Conservation (phyloP, 345 rosid species). For the Citrus glauca region DNA sequence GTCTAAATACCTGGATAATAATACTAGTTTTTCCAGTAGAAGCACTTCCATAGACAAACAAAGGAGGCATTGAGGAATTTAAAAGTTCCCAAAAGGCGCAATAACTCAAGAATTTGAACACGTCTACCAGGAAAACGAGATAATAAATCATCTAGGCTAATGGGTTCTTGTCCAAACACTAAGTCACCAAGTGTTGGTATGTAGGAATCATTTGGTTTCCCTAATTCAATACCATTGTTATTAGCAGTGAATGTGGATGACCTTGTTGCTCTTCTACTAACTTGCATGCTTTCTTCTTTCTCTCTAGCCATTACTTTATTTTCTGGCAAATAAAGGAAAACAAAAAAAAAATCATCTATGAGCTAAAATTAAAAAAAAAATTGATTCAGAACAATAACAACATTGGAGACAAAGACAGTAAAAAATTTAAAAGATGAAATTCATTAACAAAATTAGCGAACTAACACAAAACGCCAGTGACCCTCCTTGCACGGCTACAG, state of each 20-base stretch:
- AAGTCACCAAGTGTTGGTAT: constrained; percentile 51
- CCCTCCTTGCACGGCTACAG: too few species aligned
- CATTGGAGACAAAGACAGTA: background rate
- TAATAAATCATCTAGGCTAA: constrained; percentile 47
- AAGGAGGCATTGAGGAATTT: constrained; percentile 60
- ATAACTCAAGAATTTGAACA: constrained; percentile 51
- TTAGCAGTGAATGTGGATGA: constrained; percentile 31
- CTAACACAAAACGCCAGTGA: background rate
- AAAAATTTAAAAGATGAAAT: background rate
- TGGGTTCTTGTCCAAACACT: constrained; percentile 38
- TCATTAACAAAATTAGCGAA: background rate
- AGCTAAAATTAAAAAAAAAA: background rate
- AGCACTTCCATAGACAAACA: constrained; percentile 66
- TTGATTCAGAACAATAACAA: background rate
- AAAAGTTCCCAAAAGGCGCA: constrained; percentile 60
- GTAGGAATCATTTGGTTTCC: constrained; percentile 24
- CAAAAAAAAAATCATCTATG: background rate
- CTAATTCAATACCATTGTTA: constrained; percentile 23
- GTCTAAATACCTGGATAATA: constrained; percentile 56
- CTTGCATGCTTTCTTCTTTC: constrained; percentile 32
- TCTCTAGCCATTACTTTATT: constrained; percentile 26
- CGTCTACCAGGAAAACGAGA: constrained; percentile 59
- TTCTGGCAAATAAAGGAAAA: background rate
- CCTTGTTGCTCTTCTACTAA: constrained; percentile 48
- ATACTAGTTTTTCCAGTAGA: constrained; percentile 84